Base-by-base conservation (phyloP, 2,329 filamentous ascomycete species). In the Sporothrix curviconia region DNA sequence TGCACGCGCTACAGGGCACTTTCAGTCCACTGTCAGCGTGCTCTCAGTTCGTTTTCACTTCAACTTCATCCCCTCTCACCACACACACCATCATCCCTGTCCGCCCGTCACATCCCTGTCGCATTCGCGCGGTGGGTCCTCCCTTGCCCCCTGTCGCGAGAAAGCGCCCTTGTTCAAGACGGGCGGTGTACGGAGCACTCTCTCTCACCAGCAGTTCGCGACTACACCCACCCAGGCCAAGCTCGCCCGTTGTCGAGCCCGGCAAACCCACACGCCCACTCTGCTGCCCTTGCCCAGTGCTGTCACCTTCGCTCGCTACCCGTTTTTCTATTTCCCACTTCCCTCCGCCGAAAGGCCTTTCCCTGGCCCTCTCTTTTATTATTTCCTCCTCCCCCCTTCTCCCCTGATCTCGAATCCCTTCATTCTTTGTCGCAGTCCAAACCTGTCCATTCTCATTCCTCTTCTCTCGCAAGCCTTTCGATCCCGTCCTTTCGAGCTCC, bases 391-490 rank as follows among this genome's bases (percentile, higher is more conserved):
- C 55, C 49, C 40, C 46, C 47, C 49, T 53, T 55, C 42, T 40
- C 44, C 42, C 53, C 47, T 44, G 37, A 46, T 39, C 46, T n/a
- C 44, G 19, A 19, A 43, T 37, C 58, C 58, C 58, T 56, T 59
- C 58, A 59, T 56, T 59, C 58, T 59, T 59, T 37, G 50, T 34
- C 54, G 40, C 56, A 44, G 37, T 47, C 47, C 28, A 19, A 39
- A 40, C 40, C 46, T 37, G 17, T 44, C 28, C 43, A 24, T 42
- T 37, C 36, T n/a, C 52, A 56, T 53, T 53, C 53, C 44, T 53
- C 24, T 37, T 24, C 28, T 25, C 47, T 40, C 49, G 36, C 49
- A 40, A 40, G 6, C 39, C 19, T 36, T 36, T n/a, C n/a, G n/a
- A n/a, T n/a, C 25, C n/a, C 24, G 15, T 40, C 15, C 37, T 40